Evolutionary conservation across 805 yeast species (phyloP).

Genomic region (Pichia phayaonensis): DNA sequence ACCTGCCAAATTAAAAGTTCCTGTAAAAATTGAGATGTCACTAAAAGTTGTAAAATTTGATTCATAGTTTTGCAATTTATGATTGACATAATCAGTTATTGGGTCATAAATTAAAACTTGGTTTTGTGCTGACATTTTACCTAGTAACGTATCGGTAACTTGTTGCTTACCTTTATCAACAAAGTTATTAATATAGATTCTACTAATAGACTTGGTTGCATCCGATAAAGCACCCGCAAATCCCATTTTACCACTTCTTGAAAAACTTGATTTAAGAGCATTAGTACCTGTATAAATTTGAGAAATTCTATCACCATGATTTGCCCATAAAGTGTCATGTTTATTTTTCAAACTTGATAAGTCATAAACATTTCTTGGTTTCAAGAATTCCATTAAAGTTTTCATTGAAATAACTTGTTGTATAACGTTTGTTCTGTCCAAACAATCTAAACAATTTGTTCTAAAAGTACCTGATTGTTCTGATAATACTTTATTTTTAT

Average conservation of each 20-base stretch:
- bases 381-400: conserved; percentile 50
- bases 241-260: conserved; percentile 94
- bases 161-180: conserved; percentile 86
- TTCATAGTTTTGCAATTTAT: conserved; percentile 44
- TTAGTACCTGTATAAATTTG: conserved; percentile 97
- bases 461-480: conserved; percentile 89
- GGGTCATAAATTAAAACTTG: conserved; percentile 83
- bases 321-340: conserved; percentile 93
- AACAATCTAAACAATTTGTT: conserved; percentile 89
- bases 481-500: conserved; percentile 44
- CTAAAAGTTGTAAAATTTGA: conserved; percentile 53
- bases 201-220: conserved; percentile 89
- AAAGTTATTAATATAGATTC: conserved; percentile 93
- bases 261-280: conserved; percentile 89
- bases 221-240: conserved; percentile 96
- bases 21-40: conserved; percentile 61
- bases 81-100: conserved; percentile 72
- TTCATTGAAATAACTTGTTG: conserved; percentile 75
- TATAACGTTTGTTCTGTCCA: conserved; percentile 87
- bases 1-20: conserved; percentile 87
- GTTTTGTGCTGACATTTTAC: conserved; percentile 64
- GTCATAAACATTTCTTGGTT: conserved; percentile 16
- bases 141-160: conserved; percentile 81
- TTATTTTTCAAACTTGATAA: conserved; percentile 54
- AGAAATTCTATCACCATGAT: conserved; percentile 94